phyloP scores from a whole-genome alignment of 2,329 filamentous ascomycete genomes.

The Fusarium sp. region DNA sequence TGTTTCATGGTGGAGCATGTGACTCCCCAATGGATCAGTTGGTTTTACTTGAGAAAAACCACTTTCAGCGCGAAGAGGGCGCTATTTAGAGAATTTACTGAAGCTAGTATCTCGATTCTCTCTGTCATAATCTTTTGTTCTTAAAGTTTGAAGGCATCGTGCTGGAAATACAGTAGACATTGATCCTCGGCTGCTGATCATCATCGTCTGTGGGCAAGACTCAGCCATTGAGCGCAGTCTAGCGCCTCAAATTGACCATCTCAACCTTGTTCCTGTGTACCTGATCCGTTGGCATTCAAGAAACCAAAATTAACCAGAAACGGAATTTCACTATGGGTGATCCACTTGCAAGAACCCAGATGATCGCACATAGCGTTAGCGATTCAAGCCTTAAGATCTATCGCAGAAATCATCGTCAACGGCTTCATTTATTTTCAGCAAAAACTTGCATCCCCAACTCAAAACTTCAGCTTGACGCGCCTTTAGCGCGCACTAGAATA shows the following conservation, averaged over 20 bases:
- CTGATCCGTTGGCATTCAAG: slow-evolving; percentile 28
- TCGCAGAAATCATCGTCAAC: neutral
- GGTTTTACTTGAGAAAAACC: slow-evolving; percentile 27
- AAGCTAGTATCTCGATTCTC: neutral
- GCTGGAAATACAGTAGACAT: neutral
- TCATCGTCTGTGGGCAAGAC: neutral
- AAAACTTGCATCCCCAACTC: slow-evolving; percentile 5
- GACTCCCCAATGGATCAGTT: slow-evolving; percentile 20
- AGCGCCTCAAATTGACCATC: slow-evolving; percentile 41
- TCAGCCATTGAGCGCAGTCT: slow-evolving; percentile 30
- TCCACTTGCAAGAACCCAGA: neutral
- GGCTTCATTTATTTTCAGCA: slow-evolving; percentile 9
- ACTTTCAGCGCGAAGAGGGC: neutral
- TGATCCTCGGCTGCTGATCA: slow-evolving; percentile 14
- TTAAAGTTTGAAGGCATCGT: neutral
- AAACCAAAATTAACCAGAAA: slow-evolving; percentile 9
- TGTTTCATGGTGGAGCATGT: slow-evolving; percentile 37
- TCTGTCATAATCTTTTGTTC: neutral
- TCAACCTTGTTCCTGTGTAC: slow-evolving; percentile 41
- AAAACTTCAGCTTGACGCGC: slow-evolving; percentile 26
- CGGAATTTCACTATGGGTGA: neutral
- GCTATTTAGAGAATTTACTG: neutral
- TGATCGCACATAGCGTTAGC: neutral
- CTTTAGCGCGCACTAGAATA: slow-evolving; percentile 38
- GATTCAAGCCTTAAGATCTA: neutral